Conservation (phyloP, 2,329 filamentous ascomycete genomes). For the Fusarium clavum region DNA sequence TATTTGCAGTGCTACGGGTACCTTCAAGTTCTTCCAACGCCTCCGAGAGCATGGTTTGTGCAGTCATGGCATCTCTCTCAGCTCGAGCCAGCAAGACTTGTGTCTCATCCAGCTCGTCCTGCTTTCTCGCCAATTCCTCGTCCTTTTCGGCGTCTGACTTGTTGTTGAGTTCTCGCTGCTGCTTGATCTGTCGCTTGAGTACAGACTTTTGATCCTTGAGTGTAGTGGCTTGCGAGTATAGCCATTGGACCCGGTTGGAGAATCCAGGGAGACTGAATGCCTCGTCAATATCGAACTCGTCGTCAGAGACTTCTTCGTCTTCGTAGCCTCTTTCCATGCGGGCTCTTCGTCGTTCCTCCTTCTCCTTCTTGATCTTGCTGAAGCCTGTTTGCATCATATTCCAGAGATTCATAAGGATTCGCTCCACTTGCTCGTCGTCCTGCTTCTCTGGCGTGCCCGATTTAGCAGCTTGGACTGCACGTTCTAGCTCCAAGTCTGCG, state of each 20-base stretch:
- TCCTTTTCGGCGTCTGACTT: conserved; percentile 82
- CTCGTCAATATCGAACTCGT: conserved; percentile 67
- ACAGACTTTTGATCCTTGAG: conserved; percentile 91
- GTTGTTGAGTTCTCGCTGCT: conserved; percentile 91
- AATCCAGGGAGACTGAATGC: conserved; percentile 81
- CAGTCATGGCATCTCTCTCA: conserved; percentile 53
- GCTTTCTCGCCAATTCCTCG: conserved; percentile 69
- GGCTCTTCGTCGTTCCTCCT: conserved; percentile 64
- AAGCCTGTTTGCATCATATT: conserved; percentile 65
- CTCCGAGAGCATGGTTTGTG: conserved; percentile 62
- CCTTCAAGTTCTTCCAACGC: conserved; percentile 62
- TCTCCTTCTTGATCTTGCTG: conserved; percentile 65
- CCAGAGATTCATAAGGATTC: conserved; percentile 66
- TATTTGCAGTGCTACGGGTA: conserved; percentile 42
- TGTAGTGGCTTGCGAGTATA: conserved; percentile 80
- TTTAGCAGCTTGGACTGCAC: conserved; percentile 47
- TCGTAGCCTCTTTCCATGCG: conserved; percentile 67
- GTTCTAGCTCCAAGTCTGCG: conserved; percentile 59
- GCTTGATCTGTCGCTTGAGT: conserved; percentile 90
- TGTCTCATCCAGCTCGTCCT: conserved; percentile 65
- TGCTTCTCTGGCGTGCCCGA: conserved; percentile 45
- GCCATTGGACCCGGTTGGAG: conserved; percentile 79
- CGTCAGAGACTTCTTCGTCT: conserved; percentile 71
- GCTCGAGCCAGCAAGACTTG: conserved; percentile 52
- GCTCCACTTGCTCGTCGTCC: conserved; percentile 65